Conservation (phyloP, 2,329 filamentous ascomycete genomes). For the Ceratocystis diversiconidia region DNA sequence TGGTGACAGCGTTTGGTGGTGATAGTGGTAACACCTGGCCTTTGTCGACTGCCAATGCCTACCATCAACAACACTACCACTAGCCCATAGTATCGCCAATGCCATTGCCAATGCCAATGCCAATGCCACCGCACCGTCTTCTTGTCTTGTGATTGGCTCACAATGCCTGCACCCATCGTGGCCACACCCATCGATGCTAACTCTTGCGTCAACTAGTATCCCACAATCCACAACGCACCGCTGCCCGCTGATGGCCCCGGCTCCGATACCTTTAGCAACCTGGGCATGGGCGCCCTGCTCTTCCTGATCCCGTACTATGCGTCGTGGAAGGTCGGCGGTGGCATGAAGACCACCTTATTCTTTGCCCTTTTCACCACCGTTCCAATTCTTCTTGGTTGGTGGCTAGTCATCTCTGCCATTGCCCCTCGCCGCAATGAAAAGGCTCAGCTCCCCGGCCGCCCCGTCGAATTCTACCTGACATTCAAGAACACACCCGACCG, state of each 20-base stretch:
- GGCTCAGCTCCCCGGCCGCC: constrained; percentile 68
- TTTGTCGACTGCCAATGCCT: background rate
- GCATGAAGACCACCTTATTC: constrained; percentile 76
- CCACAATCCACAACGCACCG: constrained; percentile 84
- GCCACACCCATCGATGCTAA: background rate
- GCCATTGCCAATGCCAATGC: background rate
- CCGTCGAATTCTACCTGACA: constrained; percentile 78
- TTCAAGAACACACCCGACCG: constrained; percentile 55
- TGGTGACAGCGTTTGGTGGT: background rate
- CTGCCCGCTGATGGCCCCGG: constrained; percentile 80
- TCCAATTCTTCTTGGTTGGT: constrained; percentile 70
- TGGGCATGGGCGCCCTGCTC: constrained; percentile 56
- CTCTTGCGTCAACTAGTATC: constrained; percentile 44
- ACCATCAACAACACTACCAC: background rate
- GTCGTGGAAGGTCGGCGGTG: constrained; percentile 70
- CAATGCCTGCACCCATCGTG: background rate
- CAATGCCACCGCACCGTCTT: background rate
- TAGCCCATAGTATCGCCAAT: background rate
- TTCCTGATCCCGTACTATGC: constrained; percentile 62
- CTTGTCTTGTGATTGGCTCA: background rate
- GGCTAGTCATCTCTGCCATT: constrained; percentile 58
- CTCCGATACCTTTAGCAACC: constrained; percentile 76
- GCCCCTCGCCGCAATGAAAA: constrained; percentile 89
- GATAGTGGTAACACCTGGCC: constrained; percentile 8
- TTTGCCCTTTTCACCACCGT: constrained; percentile 70